Base-by-base conservation (phyloP, 306 rosid species). In the Malus orientalis region DNA sequence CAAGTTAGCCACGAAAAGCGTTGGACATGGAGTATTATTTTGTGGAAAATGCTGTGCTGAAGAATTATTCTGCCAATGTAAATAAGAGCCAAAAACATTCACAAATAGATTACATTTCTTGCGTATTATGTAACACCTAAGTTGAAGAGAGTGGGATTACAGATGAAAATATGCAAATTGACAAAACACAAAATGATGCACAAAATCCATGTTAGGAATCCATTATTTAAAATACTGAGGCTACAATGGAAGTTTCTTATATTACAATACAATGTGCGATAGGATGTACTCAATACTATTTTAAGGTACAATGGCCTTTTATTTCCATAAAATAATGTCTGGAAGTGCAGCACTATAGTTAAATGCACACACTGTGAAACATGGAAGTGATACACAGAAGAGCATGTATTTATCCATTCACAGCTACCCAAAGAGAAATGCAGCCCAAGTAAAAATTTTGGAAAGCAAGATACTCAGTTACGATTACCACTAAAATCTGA, bases 1-100 rank as follows among this genome's bases (percentile, higher is more conserved):
- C 79, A 95, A 82, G 85, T 92, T 95, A 73, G 98, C 97, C 80
- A 95, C 92, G 58, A 95, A 92, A 78, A 95, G 85, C 30, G 99
- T 95, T 66, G 99, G 93, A 60, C 99, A 95, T 22, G 96, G 92
- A 76, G 81, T 61, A 54, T 71, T 71, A 80, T 83, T 89, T 79
- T 78, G 88, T 22, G 91, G 87, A 32, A 78, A 59, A 73, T 84
- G 83, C 18, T 86, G 89, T 33, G 68, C 74, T 57, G 84, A 79
- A 78, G 85, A 78, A 76, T 75, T 74, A 73, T 57, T 83, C 93
- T 83, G 92, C 75, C 69, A 58, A 69, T 12, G 44, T 32, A 18
- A 20, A 83, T 73, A 76, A 47, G 58, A 23, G 69, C 30, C 38
- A 74, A 61, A 7, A 51, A 74, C 61, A 15, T 22, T 70, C 42